Evolutionary conservation across 1,284 basidiomycete genomes (phyloP).

Genomic region (Wallemia hederae): DNA sequence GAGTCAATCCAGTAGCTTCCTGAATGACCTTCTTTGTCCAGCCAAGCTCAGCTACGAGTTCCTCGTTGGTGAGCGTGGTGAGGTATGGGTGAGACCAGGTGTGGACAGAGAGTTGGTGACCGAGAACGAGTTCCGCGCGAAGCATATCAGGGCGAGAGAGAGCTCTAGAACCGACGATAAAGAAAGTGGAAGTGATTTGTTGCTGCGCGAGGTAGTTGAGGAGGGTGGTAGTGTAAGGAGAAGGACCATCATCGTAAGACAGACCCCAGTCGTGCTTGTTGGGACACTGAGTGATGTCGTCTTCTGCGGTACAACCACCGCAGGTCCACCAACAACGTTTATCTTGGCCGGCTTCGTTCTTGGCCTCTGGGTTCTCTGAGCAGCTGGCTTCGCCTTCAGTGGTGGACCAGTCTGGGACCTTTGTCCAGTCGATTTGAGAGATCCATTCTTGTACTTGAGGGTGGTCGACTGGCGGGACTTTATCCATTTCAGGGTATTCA

Average conservation of each 20-base stretch:
- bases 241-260: conserved; percentile 54
- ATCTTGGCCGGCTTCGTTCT: conserved; percentile 30
- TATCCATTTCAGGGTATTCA: conserved; percentile 37
- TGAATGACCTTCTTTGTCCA: conserved; percentile 71
- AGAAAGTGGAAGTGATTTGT: conserved; percentile 54
- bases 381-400: conserved; percentile 29
- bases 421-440: conserved; percentile 12
- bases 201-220: conserved; percentile 37
- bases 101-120: conserved; percentile 28
- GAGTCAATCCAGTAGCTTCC: conserved; percentile 50
- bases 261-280: conserved; percentile 38
- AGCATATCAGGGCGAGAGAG: conserved; percentile 48
- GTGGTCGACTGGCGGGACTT: conserved; percentile 33
- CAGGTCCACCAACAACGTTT: conserved; percentile 63
- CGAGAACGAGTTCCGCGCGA: conserved; percentile 51
- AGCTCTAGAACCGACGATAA: conserved; percentile 68
- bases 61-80: conserved; percentile 51
- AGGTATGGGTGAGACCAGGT: conserved; percentile 28
- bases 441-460: conserved; percentile 39
- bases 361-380: background rate
- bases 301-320: conserved; percentile 37
- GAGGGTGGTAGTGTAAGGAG: conserved; percentile 42
- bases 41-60: conserved; percentile 76
- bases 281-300: conserved; percentile 47
- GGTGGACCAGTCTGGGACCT: conserved; percentile 24